Percentiles rank a stretch among this genome's conserved stretches.
Conservation (phyloP, 1,284 basidiomycete species). For the Trichosporon ovoides region DNA sequence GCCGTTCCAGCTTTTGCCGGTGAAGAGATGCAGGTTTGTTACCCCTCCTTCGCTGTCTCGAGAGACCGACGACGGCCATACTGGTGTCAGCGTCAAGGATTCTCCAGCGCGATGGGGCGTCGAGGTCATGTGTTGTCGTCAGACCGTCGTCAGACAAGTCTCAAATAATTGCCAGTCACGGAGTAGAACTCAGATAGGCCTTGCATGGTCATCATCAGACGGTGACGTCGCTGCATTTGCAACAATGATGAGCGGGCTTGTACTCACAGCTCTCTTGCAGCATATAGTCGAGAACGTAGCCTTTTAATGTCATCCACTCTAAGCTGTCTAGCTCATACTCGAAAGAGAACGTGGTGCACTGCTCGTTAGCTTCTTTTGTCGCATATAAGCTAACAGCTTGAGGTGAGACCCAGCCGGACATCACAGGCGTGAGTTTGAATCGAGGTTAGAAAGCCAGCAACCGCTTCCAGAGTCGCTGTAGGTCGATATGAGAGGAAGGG, state of each 20-base stretch:
- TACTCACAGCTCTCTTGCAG: slow-evolving; percentile 11
- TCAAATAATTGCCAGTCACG: too few relatives aligned
- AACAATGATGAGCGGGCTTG: too few relatives aligned
- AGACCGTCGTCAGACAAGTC: too few relatives aligned
- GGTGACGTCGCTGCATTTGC: not conserved
- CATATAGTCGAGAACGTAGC: slow-evolving; percentile 9
- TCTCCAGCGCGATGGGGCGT: too few relatives aligned
- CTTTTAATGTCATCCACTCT: slow-evolving; percentile 6
- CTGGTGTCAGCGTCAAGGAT: not conserved
- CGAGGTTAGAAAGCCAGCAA: not conserved
- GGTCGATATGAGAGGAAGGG: too few relatives aligned
- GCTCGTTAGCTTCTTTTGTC: not conserved
- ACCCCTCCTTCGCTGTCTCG: not conserved
- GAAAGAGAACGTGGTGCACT: slow-evolving; percentile 9
- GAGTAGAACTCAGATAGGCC: not conserved
- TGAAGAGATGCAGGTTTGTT: not conserved
- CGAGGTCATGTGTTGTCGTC: too few relatives aligned
- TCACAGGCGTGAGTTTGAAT: not conserved
- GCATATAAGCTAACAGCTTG: not conserved
- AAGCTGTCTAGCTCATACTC: not conserved
- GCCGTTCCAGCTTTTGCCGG: slow-evolving; percentile 3
- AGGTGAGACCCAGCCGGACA: slow-evolving; percentile 6
- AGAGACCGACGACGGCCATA: not conserved
- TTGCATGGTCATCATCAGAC: not conserved
- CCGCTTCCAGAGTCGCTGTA: too few relatives aligned